These are phyloP conservation scores for Prorocentrum cordatum DNA, from an alignment of 169 alveolate species.

Conservation along the genomic window DNA sequence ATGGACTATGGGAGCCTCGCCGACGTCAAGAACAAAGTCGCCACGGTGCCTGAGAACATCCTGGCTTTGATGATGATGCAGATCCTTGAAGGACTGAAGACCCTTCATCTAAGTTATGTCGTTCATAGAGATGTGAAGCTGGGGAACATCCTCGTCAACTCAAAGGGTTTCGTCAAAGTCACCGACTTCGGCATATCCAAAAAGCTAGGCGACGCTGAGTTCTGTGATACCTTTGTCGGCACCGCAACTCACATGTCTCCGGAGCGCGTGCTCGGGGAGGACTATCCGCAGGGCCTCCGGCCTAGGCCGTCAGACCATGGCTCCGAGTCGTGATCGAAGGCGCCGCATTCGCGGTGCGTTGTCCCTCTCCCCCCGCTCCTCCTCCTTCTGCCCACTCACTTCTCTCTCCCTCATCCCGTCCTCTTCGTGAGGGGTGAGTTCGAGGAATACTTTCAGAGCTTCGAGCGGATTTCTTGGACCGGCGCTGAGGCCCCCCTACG, in stretches of 20 bases:
- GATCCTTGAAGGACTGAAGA: constrained; percentile 43
- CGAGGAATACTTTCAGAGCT: too few species aligned
- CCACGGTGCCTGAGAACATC: background rate
- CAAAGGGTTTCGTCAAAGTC: constrained; percentile 33
- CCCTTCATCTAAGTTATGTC: constrained; percentile 18
- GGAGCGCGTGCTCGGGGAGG: constrained; percentile 43
- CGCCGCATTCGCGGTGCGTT: too few species aligned
- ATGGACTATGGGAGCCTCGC: constrained; percentile 53
- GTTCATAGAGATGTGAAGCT: background rate
- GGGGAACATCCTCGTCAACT: constrained; percentile 49
- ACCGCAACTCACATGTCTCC: constrained; percentile 61
- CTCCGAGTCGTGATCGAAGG: too few species aligned
- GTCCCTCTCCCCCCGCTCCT: too few species aligned
- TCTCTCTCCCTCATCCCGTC: too few species aligned
- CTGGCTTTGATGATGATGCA: constrained; percentile 44
- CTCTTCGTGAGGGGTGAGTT: too few species aligned
- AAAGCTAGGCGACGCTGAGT: constrained; percentile 18
- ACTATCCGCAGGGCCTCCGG: too few species aligned
- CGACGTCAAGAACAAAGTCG: constrained; percentile 14
- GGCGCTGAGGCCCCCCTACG: too few species aligned
- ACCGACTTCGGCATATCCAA: constrained; percentile 60
- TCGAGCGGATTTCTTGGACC: too few species aligned
- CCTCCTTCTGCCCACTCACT: too few species aligned
- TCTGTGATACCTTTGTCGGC: constrained; percentile 62
- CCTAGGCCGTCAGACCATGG: too few species aligned